A percentile compares a stretch with the other conserved stretches of the same genome.
Evolutionary conservation across 2,329 filamentous ascomycete species (phyloP).

Genomic region (Trichoderma atroviride): DNA sequence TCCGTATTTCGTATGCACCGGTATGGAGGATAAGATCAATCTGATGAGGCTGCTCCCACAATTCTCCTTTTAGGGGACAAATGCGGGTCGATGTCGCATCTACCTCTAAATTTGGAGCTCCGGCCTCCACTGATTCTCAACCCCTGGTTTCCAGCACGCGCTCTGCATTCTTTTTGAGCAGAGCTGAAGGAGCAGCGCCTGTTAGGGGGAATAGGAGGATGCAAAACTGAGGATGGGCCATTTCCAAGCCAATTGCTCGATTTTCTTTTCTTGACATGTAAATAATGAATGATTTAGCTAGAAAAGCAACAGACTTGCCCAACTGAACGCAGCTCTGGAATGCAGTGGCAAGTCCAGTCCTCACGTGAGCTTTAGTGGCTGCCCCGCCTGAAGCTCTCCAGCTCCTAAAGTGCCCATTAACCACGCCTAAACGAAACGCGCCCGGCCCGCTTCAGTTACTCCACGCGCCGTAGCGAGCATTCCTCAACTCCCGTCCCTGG

Average conservation of each 20-base stretch:
- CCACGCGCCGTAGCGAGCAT: constrained; percentile 22
- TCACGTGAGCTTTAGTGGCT: constrained; percentile 28
- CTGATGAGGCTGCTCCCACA: constrained; percentile 17
- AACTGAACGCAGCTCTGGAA: neutral
- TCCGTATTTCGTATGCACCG: neutral
- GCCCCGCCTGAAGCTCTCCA: constrained; percentile 7
- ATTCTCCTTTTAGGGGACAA: constrained; percentile 21
- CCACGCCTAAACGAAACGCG: constrained; percentile 17
- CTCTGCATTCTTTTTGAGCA: neutral
- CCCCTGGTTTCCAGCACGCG: constrained; percentile 7
- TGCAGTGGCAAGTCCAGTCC: neutral
- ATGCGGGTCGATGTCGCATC: constrained; percentile 14
- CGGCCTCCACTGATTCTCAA: neutral
- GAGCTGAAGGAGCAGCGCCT: neutral
- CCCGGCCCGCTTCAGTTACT: constrained; percentile 10
- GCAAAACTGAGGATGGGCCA: neutral
- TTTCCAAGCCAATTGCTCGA: neutral
- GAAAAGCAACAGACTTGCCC: neutral
- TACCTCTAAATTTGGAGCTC: constrained; percentile 25
- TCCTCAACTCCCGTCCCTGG: constrained; percentile 8
- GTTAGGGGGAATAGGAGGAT: neutral
- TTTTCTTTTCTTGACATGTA: neutral
- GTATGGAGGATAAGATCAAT: constrained; percentile 19
- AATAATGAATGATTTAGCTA: neutral
- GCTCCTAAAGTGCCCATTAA: constrained; percentile 1